Conservation (phyloP, 371 early-diverging fungal genomes). For the Mucor sp. region DNA sequence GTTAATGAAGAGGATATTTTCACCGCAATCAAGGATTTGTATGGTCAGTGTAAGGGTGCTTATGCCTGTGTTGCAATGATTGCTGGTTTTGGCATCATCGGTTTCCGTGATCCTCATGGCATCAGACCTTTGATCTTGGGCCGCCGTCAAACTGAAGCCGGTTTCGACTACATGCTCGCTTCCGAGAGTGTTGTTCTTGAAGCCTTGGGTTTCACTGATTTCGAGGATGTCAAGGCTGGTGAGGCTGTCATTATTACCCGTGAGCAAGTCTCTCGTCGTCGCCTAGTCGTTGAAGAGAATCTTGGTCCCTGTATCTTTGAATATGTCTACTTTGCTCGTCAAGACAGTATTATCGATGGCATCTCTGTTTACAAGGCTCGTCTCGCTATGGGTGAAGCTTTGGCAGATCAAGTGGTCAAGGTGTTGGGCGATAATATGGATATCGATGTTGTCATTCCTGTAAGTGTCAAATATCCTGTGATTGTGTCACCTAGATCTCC, state of each 20-base stretch:
- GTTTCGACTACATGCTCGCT: conserved; percentile 94
- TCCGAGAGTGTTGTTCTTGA: conserved; percentile 95
- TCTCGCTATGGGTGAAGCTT: conserved; percentile 95
- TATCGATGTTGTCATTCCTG: conserved; percentile 97
- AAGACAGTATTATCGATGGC: conserved; percentile 97
- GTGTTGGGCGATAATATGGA: conserved; percentile 73
- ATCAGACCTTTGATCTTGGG: conserved; percentile 95
- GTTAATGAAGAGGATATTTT: conserved; percentile 97
- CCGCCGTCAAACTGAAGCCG: conserved; percentile 56
- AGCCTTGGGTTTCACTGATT: conserved; percentile 85
- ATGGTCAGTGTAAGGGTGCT: conserved; percentile 84
- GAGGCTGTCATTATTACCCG: conserved; percentile 92
- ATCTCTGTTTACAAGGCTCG: conserved; percentile 98
- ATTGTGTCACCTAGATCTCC: not conserved
- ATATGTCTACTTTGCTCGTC: conserved; percentile 98
- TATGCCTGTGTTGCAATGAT: conserved; percentile 96
- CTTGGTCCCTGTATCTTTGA: conserved; percentile 97
- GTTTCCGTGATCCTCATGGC: conserved; percentile 94
- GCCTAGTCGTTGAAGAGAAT: conserved; percentile 53
- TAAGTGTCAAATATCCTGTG: conserved; percentile 25
- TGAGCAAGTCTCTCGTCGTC: conserved; percentile 64
- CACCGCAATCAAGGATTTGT: conserved; percentile 84
- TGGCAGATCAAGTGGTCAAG: conserved; percentile 79
- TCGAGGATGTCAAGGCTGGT: conserved; percentile 88
- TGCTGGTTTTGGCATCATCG: conserved; percentile 90